Evolutionary conservation across 2,329 filamentous ascomycete genomes (phyloP).

Genomic region (Westerdykella ornata): DNA sequence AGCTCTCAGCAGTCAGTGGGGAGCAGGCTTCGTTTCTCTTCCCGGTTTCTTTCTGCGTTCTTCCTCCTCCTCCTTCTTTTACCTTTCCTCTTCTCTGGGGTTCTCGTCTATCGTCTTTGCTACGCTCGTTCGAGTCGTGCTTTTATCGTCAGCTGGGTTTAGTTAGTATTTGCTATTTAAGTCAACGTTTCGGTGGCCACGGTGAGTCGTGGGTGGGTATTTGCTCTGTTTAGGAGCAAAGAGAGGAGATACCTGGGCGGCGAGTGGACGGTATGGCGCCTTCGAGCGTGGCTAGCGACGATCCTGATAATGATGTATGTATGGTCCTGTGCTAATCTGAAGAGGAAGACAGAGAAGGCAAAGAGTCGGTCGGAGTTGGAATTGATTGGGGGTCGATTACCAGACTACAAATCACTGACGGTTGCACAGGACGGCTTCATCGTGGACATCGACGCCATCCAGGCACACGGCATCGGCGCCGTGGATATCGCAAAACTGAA

Average conservation of each 20-base stretch:
- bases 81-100: not conserved
- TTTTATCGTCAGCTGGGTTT: too few relatives aligned
- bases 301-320: slow-evolving; percentile 46
- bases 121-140: not conserved
- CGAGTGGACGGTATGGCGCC: slow-evolving; percentile 34
- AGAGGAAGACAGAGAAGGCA: too few relatives aligned
- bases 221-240: too few relatives aligned
- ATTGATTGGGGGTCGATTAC: slow-evolving; percentile 1
- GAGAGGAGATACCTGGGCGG: too few relatives aligned
- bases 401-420: slow-evolving; percentile 1
- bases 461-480: slow-evolving; percentile 59
- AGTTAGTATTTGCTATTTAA: too few relatives aligned
- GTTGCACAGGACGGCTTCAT: slow-evolving; percentile 48
- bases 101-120: slow-evolving; percentile 1
- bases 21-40: slow-evolving; percentile 4
- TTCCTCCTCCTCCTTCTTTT: not conserved
- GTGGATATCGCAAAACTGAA: slow-evolving; percentile 62
- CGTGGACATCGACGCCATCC: slow-evolving; percentile 60
- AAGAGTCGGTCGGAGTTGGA: too few relatives aligned
- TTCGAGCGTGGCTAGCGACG: slow-evolving; percentile 48
- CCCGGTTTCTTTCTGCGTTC: not conserved
- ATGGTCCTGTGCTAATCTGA: not conserved
- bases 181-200: too few relatives aligned
- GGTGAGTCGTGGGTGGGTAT: too few relatives aligned
- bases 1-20: not conserved